Percentiles rank a stretch among this genome's conserved stretches.
Conservation (phyloP, 441 rosid genomes). For the Sinapis alba region DNA sequence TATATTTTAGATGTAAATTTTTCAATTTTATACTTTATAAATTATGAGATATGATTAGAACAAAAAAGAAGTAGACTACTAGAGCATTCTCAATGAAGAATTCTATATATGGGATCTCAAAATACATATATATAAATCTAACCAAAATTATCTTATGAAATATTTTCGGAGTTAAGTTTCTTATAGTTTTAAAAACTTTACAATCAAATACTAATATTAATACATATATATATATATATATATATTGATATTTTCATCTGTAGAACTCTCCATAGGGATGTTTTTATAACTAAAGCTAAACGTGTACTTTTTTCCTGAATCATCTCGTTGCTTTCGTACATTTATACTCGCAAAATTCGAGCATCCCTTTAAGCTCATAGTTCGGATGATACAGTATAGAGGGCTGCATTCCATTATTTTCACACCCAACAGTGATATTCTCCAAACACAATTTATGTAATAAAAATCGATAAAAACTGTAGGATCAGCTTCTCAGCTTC, state of each 20-base stretch:
- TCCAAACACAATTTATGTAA: not conserved
- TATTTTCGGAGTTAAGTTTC: no score
- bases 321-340: not conserved
- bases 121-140: no score
- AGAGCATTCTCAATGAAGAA: no score
- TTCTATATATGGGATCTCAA: no score
- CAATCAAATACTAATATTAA: no score
- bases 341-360: constrained; percentile 4
- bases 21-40: not conserved
- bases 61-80: not conserved
- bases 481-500: not conserved
- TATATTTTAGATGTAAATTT: no score
- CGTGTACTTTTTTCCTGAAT: not conserved
- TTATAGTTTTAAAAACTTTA: no score
- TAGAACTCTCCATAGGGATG: no score
- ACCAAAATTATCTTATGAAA: no score
- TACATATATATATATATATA: no score
- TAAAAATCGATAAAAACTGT: not conserved
- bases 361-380: not conserved
- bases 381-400: not conserved
- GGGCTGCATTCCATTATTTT: not conserved
- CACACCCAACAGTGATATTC: not conserved
- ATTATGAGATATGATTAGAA: not conserved
- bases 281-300: no score
- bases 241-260: no score